Base-by-base conservation (phyloP, 2,329 filamentous ascomycete species). In the Blastomyces silverae region DNA sequence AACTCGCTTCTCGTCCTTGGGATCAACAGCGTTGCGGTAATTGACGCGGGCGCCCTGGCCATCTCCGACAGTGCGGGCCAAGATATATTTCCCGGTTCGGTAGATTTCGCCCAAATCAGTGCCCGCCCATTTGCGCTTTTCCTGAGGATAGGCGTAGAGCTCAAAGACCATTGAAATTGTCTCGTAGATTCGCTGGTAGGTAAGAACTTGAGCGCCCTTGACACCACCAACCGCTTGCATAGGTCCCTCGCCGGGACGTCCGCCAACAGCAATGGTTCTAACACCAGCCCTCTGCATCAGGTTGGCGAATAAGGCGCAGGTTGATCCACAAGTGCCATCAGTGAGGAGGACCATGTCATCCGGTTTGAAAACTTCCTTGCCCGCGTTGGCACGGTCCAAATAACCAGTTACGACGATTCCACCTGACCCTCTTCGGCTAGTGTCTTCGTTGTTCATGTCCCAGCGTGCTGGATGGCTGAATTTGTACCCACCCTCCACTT, bases 151-250 rank as follows among this genome's bases (percentile, higher is more conserved):
- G 20, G 60, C 55, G 57, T 65, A 67, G 13, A 34, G 5, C 22
- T 64, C 34, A 48, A 48, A 28, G n/a, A 55, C 55, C 34, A 31
- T 44, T n/a, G 39, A 20, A 50, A n/a, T n/a, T n/a, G 39, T 50
- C 17, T 57, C 20, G n/a, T 62, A 73, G 59, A 78, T 72, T 3
- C 70, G 64, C 5, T 68, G 65, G 59, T 76, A 73, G 0, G 65
- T 65, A 6, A 76, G 64, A 2, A 78, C 71, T 65, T 68, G 64
- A 1, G 65, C 55, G 42, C 87, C 87, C 70, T 87, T 86, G 59
- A 85, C 82, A n/a, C 87, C 87, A n/a, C 87, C 86, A 22, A 88
- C 79, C 4, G 80, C 82, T 76, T 88, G 85, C 77, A 87, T 89
- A 0, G 82, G 81, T 3, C 76, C 77, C 0, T 78, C 70, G 13